A percentile compares a stretch with the other conserved stretches of the same genome.
Conservation (phyloP, 1,284 basidiomycete genomes). For the Cutaneotrichosporon mucoides region DNA sequence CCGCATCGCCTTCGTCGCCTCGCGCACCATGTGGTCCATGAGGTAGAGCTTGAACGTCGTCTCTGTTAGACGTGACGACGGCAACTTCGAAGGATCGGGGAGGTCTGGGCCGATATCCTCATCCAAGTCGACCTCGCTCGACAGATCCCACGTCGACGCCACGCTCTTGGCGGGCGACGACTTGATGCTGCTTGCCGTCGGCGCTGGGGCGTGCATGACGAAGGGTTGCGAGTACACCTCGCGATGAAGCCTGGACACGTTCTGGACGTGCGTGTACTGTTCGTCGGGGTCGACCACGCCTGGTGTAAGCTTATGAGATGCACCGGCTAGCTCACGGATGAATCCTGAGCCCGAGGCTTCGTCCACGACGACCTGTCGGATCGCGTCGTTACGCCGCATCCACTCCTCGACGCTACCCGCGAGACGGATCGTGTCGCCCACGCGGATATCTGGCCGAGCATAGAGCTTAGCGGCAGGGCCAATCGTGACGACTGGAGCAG, state of each 20-base stretch:
- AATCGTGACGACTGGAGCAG: no score
- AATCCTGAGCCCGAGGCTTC: slow-evolving; percentile 29
- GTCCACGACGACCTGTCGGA: slow-evolving; percentile 37
- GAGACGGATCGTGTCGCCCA: slow-evolving; percentile 40
- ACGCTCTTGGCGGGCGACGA: slow-evolving; percentile 10
- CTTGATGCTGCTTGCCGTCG: neutral
- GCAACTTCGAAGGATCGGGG: slow-evolving; percentile 31
- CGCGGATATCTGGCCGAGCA: slow-evolving; percentile 30
- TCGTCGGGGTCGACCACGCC: slow-evolving; percentile 38
- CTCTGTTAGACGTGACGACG: slow-evolving; percentile 34
- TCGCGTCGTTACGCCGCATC: slow-evolving; percentile 21
- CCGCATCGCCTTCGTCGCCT: slow-evolving; percentile 11
- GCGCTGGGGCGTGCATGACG: slow-evolving; percentile 16
- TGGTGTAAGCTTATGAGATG: slow-evolving; percentile 6
- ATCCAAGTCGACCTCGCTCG: slow-evolving; percentile 18
- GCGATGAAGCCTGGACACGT: slow-evolving; percentile 28
- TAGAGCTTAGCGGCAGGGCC: slow-evolving; percentile 14
- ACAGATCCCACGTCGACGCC: slow-evolving; percentile 7
- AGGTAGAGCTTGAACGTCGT: slow-evolving; percentile 40
- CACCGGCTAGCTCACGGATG: slow-evolving; percentile 28
- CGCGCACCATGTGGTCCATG: slow-evolving; percentile 37
- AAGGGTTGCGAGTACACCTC: slow-evolving; percentile 35
- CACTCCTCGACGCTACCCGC: slow-evolving; percentile 40
- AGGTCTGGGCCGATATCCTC: slow-evolving; percentile 23
- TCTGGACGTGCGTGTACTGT: slow-evolving; percentile 23